Conservation (phyloP, 768 basidiomycete species). For the Leccinellum luteum region DNA sequence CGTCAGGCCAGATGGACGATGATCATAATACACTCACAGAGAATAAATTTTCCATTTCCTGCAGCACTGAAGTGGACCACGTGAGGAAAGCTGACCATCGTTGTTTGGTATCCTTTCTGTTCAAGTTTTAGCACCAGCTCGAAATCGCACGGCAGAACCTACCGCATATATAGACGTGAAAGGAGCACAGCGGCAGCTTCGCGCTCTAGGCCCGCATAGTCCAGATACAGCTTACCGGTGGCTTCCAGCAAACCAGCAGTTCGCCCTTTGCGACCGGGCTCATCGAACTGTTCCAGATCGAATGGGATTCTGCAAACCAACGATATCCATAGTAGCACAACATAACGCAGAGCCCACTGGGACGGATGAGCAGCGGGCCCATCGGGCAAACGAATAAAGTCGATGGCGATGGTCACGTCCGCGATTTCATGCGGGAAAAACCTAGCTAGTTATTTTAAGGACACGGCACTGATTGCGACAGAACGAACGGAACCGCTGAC, state of each 20-base stretch:
- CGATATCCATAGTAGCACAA: constrained; percentile 89
- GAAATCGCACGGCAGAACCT: constrained; percentile 18
- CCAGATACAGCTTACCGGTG: constrained; percentile 56
- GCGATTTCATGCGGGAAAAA: constrained; percentile 92
- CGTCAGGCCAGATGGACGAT: not conserved
- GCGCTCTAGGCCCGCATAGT: constrained; percentile 76
- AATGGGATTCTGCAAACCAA: constrained; percentile 94
- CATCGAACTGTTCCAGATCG: constrained; percentile 82
- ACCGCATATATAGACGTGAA: constrained; percentile 80
- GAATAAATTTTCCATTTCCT: constrained; percentile 44
- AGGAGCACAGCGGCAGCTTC: constrained; percentile 82
- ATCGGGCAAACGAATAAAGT: constrained; percentile 52
- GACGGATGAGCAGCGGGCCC: constrained; percentile 39
- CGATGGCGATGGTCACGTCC: constrained; percentile 74
- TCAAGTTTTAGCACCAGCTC: constrained; percentile 9
- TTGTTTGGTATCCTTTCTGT: constrained; percentile 56
- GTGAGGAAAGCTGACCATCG: constrained; percentile 52
- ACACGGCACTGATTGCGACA: constrained; percentile 3
- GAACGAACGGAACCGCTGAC: constrained; percentile 46
- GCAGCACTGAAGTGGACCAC: constrained; percentile 42
- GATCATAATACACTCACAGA: constrained; percentile 38
- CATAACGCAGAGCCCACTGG: constrained; percentile 82
- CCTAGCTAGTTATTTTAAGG: constrained; percentile 56
- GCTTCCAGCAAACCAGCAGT: constrained; percentile 59
- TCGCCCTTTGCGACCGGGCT: constrained; percentile 44